phyloP scores from a whole-genome alignment of 2,329 filamentous ascomycete genomes.

The Ascochyta clinopodiicola region DNA sequence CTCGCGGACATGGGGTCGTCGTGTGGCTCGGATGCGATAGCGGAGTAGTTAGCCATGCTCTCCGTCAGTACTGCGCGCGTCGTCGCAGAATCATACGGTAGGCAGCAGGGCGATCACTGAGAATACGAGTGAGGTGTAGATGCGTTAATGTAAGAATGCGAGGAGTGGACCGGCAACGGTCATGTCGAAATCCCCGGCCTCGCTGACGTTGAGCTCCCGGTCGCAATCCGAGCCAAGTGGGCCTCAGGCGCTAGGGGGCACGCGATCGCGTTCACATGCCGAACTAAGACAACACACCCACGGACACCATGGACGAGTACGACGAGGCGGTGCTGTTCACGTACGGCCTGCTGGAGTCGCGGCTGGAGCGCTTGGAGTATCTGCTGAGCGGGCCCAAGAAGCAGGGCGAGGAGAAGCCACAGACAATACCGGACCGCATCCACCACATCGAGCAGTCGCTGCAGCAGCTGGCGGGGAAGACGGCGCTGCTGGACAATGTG shows the following conservation, averaged over 20 bases:
- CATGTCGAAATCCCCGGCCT: not conserved
- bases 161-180: not conserved
- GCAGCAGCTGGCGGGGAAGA: slow-evolving; percentile 49
- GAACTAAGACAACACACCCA: slow-evolving; percentile 14
- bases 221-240: not conserved
- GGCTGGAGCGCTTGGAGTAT: slow-evolving; percentile 54
- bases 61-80: not conserved
- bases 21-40: slow-evolving; percentile 49
- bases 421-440: slow-evolving; percentile 44
- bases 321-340: slow-evolving; percentile 52
- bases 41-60: slow-evolving; percentile 56
- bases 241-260: slow-evolving; percentile 2
- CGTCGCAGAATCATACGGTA: slow-evolving; percentile 37
- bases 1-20: slow-evolving; percentile 53
- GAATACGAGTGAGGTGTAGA: not conserved
- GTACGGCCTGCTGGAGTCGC: slow-evolving; percentile 53
- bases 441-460: slow-evolving; percentile 47
- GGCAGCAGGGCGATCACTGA: not conserved
- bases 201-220: slow-evolving; percentile 22
- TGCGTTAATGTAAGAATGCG: not conserved
- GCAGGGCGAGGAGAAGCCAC: slow-evolving; percentile 29
- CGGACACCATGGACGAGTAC: slow-evolving; percentile 44
- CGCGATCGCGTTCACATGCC: slow-evolving; percentile 20
- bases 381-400: slow-evolving; percentile 47
- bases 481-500: slow-evolving; percentile 49